Evolutionary conservation across 805 yeast genomes (phyloP).

Genomic region (Ogataea sp.): DNA sequence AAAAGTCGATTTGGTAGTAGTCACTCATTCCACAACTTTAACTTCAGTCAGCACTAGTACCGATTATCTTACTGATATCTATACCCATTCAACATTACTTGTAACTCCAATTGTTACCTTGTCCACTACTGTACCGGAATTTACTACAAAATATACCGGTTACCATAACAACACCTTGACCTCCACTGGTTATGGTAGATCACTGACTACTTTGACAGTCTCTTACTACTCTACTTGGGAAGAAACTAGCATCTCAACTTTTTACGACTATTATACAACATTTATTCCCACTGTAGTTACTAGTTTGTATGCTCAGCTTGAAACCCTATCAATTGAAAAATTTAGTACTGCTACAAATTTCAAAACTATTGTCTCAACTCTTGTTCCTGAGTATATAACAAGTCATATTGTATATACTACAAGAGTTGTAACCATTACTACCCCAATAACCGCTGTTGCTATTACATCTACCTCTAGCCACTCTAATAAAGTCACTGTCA

Average conservation of each 20-base stretch:
- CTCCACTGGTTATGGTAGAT: neutral
- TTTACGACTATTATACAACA: slow-evolving; percentile 1
- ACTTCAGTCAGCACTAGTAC: neutral
- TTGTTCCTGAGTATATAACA: neutral
- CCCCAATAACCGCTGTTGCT: neutral
- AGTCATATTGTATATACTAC: slow-evolving; percentile 4
- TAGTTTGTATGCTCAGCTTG: slow-evolving; percentile 8
- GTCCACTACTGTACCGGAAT: slow-evolving; percentile 4
- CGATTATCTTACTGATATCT: neutral
- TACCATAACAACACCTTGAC: slow-evolving; percentile 7
- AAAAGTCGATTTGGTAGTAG: neutral
- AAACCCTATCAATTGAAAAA: slow-evolving; percentile 1
- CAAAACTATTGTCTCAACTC: slow-evolving; percentile 7
- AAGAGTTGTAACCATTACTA: slow-evolving; percentile 1
- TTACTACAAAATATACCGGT: slow-evolving; percentile 5
- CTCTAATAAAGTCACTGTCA: too few species aligned
- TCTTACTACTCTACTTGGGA: slow-evolving; percentile 4
- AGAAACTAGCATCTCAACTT: slow-evolving; percentile 1
- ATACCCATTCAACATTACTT: neutral
- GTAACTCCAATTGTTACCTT: slow-evolving; percentile 8
- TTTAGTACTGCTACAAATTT: slow-evolving; percentile 6
- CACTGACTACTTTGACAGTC: neutral
- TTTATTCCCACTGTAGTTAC: slow-evolving; percentile 4
- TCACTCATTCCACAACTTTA: neutral
- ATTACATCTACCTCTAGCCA: neutral